These are phyloP conservation scores for Globisporangium mamillatum DNA, from an alignment of 352 stramenopile species.

Conservation along the genomic window DNA sequence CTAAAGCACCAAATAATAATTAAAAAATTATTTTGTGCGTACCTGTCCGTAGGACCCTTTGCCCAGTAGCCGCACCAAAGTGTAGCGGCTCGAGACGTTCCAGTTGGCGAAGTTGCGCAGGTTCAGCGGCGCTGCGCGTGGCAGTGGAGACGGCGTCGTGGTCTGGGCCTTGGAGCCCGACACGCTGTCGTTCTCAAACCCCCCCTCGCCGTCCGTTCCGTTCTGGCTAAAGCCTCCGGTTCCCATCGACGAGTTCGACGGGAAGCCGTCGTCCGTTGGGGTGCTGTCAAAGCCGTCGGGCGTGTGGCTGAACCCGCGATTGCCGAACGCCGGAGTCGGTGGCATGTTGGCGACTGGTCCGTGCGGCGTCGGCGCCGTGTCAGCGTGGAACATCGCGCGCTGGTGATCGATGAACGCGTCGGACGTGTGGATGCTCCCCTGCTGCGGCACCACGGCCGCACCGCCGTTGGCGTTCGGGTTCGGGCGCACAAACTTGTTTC, in stretches of 20 bases:
- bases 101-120: constrained; percentile 83
- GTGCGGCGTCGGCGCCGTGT: constrained; percentile 77
- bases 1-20: neutral
- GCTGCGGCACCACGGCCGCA: constrained; percentile 22
- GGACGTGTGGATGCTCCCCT: constrained; percentile 54
- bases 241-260: constrained; percentile 36
- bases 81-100: constrained; percentile 77
- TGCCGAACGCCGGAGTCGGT: constrained; percentile 76
- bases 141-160: constrained; percentile 56
- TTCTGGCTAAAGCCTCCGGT: constrained; percentile 21
- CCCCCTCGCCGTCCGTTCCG: constrained; percentile 28
- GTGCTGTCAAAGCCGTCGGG: constrained; percentile 70
- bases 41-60: constrained; percentile 84
- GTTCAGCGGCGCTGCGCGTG: constrained; percentile 69
- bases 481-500: constrained; percentile 49
- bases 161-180: constrained; percentile 32
- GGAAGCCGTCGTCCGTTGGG: constrained; percentile 41
- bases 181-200: constrained; percentile 12
- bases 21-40: neutral
- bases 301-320: constrained; percentile 53
- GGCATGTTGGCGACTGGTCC: constrained; percentile 76
- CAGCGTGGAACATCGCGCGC: constrained; percentile 66
- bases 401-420: constrained; percentile 78
- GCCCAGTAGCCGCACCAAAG: constrained; percentile 73
- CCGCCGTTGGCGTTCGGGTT: constrained; percentile 13